Evolutionary conservation across 2,329 filamentous ascomycete genomes (phyloP), one percentile per base, ranked within the genome.

Genomic region (Diplodia scrobiculata): DNA sequence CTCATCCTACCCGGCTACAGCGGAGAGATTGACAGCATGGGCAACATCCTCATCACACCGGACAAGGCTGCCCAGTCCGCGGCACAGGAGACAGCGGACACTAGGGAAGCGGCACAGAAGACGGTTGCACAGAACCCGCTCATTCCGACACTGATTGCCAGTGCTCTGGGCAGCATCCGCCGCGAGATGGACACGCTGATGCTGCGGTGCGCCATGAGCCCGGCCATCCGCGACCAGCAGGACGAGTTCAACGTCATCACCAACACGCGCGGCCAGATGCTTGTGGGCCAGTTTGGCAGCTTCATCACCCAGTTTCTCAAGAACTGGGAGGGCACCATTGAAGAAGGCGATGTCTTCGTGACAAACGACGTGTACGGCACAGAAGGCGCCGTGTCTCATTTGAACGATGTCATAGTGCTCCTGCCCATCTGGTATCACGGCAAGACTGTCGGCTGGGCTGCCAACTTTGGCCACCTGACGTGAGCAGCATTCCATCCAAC

Each of bases 231-330:
- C 19, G 81, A 83, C 60, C 81, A 83, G 58, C 81, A 83, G 67
- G 82, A 84, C 32, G 81, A 83, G 67, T 84, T 83, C 72, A 84
- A 84, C 36, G 81, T 83, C n/a, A 82, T 83, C 60, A 83, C 82
- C 4, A 81, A 82, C 50, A 73, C 75, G 0, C 71, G 76, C 1
- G 82, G 82, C 3, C 77, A 83, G 68, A 84, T 84, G 81, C 75
- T 84, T 0, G 82, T 81, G 6, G 82, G 82, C 0, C 82, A 84
- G 58, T 83, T 84, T 41, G 81, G 81, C 2, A 82, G 79, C 67
- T 83, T 83, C 68, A 83, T 83, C 67, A 76, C 76, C 0, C 76
- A 81, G 50, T 83, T 84, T 63, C 70, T 84, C n/a, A 70, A 76
- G 1, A 73, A 75, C 1, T 83, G 80, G 81, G 75, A 76, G n/a